Base-by-base conservation (phyloP, 768 basidiomycete species). In the Panellus pusillus region DNA sequence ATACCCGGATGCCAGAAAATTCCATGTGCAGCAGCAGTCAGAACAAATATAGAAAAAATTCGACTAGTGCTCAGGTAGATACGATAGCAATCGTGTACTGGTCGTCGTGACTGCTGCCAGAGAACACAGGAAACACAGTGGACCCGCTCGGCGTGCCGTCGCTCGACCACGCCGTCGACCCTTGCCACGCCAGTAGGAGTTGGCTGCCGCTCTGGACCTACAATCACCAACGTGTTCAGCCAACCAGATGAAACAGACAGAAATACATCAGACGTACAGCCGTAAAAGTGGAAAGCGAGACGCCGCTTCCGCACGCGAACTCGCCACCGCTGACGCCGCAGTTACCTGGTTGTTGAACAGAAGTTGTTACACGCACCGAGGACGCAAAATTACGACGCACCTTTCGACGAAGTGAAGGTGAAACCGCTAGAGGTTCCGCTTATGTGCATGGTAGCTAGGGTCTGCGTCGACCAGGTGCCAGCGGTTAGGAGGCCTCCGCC, bases 391-490 rank as follows among this genome's bases (percentile, higher is more conserved):
- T 24, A 6, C 24, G 24, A 24, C 24, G 24, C 57, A 18, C 78
- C 78, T 63, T 79, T 78, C 20, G 72, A 74, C 9, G 74, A 74
- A 27, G 66, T 66, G 64, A 79, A 66, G 27, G 73, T 75, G 67
- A 79, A 76, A 50, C 68, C 65, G 31, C 57, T 63, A 4, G 68
- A 45, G 15, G 72, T 63, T 24, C 75, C 73, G 7, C 69, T 66
- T 19, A 73, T 12, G 71, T 72, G 56, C 69, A 72, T 35, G n/a
- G 75, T 77, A n/a, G 74, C 76, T 31, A 70, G 66, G 15, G 75
- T 76, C 66, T 78, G 76, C 5, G 71, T 73, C 31, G 74, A 75
- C 76, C 75, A 78, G 7, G 73, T 77, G 14, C 76, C 78, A 2
- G 48, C 60, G 0, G 73, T 65, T 41, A 79, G 70, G 19, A 79